Conservation (phyloP, 1,284 basidiomycete genomes). For the Irpex rosettiformis region DNA sequence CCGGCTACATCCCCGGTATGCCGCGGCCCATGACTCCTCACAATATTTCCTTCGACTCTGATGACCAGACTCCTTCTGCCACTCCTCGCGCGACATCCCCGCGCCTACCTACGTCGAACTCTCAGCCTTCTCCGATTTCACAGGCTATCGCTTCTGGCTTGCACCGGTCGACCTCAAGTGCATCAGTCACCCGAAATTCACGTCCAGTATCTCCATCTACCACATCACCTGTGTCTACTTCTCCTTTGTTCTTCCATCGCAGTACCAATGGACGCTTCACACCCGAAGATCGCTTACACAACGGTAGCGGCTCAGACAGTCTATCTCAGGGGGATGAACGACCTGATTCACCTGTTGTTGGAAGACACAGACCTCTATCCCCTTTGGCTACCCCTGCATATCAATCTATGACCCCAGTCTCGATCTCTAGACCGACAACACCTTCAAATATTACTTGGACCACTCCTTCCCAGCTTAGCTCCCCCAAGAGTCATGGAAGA, state of each 20-base stretch:
- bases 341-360: slow-evolving; percentile 43
- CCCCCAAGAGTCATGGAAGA: slow-evolving; percentile 23
- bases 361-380: slow-evolving; percentile 60
- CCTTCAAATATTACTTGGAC: slow-evolving; percentile 71
- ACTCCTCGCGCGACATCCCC: slow-evolving; percentile 77
- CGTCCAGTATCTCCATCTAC: slow-evolving; percentile 13
- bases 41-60: slow-evolving; percentile 58
- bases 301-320: slow-evolving; percentile 25
- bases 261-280: slow-evolving; percentile 60
- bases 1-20: slow-evolving; percentile 87
- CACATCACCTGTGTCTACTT: slow-evolving; percentile 32
- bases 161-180: slow-evolving; percentile 48
- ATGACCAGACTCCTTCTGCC: slow-evolving; percentile 67
- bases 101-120: slow-evolving; percentile 30
- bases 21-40: slow-evolving; percentile 81
- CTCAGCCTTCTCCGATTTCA: slow-evolving; percentile 29
- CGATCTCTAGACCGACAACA: slow-evolving; percentile 60
- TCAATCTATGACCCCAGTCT: slow-evolving; percentile 44
- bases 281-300: slow-evolving; percentile 40
- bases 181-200: slow-evolving; percentile 47
- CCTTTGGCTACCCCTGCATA: slow-evolving; percentile 58
- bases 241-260: slow-evolving; percentile 52
- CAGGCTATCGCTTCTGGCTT: slow-evolving; percentile 35
- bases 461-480: slow-evolving; percentile 18
- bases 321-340: neutral